Base-by-base conservation (phyloP, 2,329 filamentous ascomycete species). In the Alternaria triticimaculans region DNA sequence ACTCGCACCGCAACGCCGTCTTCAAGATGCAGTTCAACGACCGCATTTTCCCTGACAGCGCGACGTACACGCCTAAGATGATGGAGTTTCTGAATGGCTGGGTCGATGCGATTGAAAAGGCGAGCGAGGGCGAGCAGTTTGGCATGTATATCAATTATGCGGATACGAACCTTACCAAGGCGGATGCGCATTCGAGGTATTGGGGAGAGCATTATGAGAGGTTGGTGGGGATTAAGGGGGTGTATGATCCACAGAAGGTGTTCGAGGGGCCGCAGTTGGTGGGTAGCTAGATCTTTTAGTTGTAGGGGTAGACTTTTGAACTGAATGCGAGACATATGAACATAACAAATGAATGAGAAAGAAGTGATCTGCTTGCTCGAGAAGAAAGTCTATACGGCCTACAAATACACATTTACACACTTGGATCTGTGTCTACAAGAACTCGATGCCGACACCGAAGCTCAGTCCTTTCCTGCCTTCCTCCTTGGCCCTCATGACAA, bases 371-470 rank as follows among this genome's bases (percentile, higher is more conserved):
- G 60, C 50, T 60, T 49, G 49, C 56, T 60, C 23, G 49, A 51
- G 57, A 49, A 50, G 44, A 18, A 41, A 28, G 28, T 33, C 30
- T 60, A 44, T 54, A 46, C 37, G 45, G 44, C 44, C 50, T 63
- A 63, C 56, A 55, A 63, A 43, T 63, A 63, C 45, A 58, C 55
- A 60, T 63, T 28, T 53, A 56, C 53, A 55, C 20, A 25, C 6
- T n/a, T 28, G 8, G n/a, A 5, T 53, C 37, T 20, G 50, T 21
- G 26, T 49, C 71, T 91, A 98, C 86, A 98, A 82, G 79, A 99
- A 97, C 82, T 92, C 96, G 76, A 99, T 94, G 54, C 96, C 96
- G 44, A 99, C 93, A n/a, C 96, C 96, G 73, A 99, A 90, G 79
- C 96, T 94, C 67, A 99, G 78, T 1, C 96, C 96, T 83, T 99